Conservation (phyloP, 352 stramenopile genomes). For the Aphanomyces euteiches region DNA sequence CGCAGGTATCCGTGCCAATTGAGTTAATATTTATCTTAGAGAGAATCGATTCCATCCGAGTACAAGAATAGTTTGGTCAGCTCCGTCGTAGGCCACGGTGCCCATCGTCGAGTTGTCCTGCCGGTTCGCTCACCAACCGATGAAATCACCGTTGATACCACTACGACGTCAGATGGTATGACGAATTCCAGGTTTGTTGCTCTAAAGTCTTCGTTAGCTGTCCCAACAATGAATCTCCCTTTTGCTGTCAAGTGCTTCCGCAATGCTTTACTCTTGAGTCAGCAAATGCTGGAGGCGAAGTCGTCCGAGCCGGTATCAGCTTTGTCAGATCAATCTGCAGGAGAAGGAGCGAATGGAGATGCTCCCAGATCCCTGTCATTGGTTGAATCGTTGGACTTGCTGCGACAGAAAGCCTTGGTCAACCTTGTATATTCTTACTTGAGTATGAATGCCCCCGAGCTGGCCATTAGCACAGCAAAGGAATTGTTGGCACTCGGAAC, state of each 20-base stretch:
- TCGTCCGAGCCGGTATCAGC: slow-evolving; percentile 13
- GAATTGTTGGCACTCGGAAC: slow-evolving; percentile 64
- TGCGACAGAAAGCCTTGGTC: slow-evolving; percentile 82
- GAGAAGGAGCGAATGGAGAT: slow-evolving; percentile 37
- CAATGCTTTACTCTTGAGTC: slow-evolving; percentile 78
- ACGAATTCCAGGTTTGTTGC: background rate
- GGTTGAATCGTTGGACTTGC: slow-evolving; percentile 52
- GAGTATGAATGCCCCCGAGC: slow-evolving; percentile 86
- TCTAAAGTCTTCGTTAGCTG: slow-evolving; percentile 31
- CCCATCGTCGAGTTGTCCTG: slow-evolving; percentile 79
- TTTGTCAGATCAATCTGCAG: background rate
- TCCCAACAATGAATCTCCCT: slow-evolving; percentile 68
- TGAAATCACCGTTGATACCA: background rate
- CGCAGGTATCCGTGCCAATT: background rate
- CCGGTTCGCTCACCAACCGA: slow-evolving; percentile 38
- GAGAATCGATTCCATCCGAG: slow-evolving; percentile 35
- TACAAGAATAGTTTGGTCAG: slow-evolving; percentile 84
- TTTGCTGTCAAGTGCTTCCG: slow-evolving; percentile 87
- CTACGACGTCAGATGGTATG: slow-evolving; percentile 11
- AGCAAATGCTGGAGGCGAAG: slow-evolving; percentile 57
- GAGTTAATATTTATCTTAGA: background rate
- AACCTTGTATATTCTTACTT: slow-evolving; percentile 89
- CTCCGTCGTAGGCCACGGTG: slow-evolving; percentile 67
- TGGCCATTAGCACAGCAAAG: slow-evolving; percentile 79
- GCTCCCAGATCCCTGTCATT: slow-evolving; percentile 35